A percentile compares a stretch with the other conserved stretches of the same genome.
Evolutionary conservation across 768 basidiomycete genomes (phyloP).

Genomic region (Cystobasidiopsis lactophilus): DNA sequence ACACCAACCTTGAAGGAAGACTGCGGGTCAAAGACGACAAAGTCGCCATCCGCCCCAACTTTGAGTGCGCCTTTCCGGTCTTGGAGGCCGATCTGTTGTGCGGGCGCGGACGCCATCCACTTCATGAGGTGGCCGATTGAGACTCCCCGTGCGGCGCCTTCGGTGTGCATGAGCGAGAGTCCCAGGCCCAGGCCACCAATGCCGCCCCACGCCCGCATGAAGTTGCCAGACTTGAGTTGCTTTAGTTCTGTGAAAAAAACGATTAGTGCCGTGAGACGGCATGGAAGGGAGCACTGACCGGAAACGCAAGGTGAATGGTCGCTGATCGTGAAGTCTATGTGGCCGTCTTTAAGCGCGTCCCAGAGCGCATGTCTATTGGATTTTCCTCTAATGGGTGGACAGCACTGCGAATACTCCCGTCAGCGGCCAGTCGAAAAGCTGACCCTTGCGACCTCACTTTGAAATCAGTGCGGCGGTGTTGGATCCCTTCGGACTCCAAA

Average conservation of each 20-base stretch:
- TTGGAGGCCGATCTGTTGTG: constrained; percentile 53
- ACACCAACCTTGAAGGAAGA: constrained; percentile 20
- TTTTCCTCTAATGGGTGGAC: constrained; percentile 65
- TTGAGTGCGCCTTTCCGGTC: constrained; percentile 47
- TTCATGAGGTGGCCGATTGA: constrained; percentile 39
- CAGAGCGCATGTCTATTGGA: constrained; percentile 55
- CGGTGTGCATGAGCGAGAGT: constrained; percentile 70
- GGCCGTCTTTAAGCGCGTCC: constrained; percentile 56
- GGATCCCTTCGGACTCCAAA: constrained; percentile 48
- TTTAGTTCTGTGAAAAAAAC: too few species aligned
- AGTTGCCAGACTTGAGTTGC: constrained; percentile 43
- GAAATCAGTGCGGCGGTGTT: constrained; percentile 60
- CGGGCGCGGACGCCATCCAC: constrained; percentile 57
- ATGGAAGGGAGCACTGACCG: too few species aligned
- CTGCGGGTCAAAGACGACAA: constrained; percentile 59
- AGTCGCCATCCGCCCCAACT: constrained; percentile 62
- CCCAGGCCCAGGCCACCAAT: constrained; percentile 80
- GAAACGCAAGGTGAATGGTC: constrained; percentile 74
- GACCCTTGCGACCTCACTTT: constrained; percentile 23
- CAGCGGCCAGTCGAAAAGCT: background rate
- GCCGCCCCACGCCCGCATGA: constrained; percentile 87
- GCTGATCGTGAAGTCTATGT: constrained; percentile 81
- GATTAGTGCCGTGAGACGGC: too few species aligned
- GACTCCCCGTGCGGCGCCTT: constrained; percentile 40
- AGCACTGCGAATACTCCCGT: constrained; percentile 42